Evolutionary conservation across 495 filamentous ascomycete genomes (phyloP).

Genomic region (Bacidia gigantensis): DNA sequence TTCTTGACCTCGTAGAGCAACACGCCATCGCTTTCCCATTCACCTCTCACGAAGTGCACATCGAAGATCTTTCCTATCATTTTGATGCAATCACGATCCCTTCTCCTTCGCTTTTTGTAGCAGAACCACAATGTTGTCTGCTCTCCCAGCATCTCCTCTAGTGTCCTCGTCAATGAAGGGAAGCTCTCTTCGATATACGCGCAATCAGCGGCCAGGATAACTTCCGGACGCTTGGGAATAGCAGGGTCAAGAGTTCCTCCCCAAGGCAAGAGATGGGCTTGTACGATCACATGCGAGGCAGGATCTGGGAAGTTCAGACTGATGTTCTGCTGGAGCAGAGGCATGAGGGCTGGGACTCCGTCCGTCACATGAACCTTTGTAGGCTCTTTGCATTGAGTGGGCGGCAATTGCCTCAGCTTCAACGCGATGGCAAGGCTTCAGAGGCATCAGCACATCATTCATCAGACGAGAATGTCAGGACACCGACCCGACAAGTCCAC

Average conservation of each 20-base stretch:
- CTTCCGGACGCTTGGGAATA: slow-evolving; percentile 41
- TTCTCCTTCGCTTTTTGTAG: slow-evolving; percentile 76
- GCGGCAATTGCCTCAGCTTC: slow-evolving; percentile 17
- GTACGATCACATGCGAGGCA: slow-evolving; percentile 36
- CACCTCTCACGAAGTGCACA: slow-evolving; percentile 49
- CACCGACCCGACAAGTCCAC: slow-evolving; percentile 62
- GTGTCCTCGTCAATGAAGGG: slow-evolving; percentile 67
- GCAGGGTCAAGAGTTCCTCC: slow-evolving; percentile 2
- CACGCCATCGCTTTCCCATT: slow-evolving; percentile 48
- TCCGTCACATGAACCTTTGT: slow-evolving; percentile 50
- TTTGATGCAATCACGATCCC: slow-evolving; percentile 60
- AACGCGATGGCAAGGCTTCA: slow-evolving; percentile 24
- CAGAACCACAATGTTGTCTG: slow-evolving; percentile 76
- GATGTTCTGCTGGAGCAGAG: slow-evolving; percentile 75
- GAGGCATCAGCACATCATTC: slow-evolving; percentile 21
- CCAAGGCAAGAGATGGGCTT: slow-evolving; percentile 40
- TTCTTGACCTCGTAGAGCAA: slow-evolving; percentile 33
- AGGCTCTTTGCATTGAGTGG: neutral
- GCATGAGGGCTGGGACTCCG: slow-evolving; percentile 59
- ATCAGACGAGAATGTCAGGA: neutral
- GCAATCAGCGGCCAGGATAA: slow-evolving; percentile 88
- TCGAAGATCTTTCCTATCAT: slow-evolving; percentile 48
- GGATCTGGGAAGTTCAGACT: slow-evolving; percentile 45
- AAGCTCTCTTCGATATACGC: slow-evolving; percentile 96
- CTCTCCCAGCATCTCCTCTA: slow-evolving; percentile 46